Percentiles rank a stretch among this genome's conserved stretches.
Conservation (phyloP, 192 early-diverging fungal species). For the Piromyces finnis region DNA sequence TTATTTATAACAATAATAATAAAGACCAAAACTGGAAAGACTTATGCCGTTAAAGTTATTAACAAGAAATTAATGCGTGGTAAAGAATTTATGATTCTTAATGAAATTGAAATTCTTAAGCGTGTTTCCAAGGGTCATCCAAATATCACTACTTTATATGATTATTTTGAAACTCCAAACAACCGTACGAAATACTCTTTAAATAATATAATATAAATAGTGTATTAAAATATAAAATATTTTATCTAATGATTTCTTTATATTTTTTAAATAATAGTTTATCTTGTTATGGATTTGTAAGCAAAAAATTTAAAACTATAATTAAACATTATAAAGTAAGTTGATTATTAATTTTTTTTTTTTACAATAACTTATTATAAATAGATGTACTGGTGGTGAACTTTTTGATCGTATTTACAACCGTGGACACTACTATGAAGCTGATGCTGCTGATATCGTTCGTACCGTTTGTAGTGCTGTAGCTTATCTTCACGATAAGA, state of each 20-base stretch:
- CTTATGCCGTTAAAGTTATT: slow-evolving; percentile 85
- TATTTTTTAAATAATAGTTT: not conserved
- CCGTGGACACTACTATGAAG: not conserved
- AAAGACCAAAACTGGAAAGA: slow-evolving; percentile 49
- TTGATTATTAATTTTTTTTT: no score
- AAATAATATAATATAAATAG: slow-evolving; percentile 5
- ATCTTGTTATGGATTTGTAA: not conserved
- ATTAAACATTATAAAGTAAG: no score
- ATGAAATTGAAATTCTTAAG: slow-evolving; percentile 78
- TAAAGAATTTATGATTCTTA: slow-evolving; percentile 72
- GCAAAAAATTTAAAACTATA: no score
- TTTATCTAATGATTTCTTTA: slow-evolving; percentile 5
- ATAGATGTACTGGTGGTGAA: slow-evolving; percentile 4
- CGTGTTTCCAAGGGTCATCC: slow-evolving; percentile 62
- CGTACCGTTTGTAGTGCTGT: slow-evolving; percentile 1
- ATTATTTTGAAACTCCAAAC: slow-evolving; percentile 65
- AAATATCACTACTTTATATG: slow-evolving; percentile 73
- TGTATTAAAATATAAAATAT: no score
- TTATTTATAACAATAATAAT: no score
- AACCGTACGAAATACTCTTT: slow-evolving; percentile 16
- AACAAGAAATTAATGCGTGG: slow-evolving; percentile 63
- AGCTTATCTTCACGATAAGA: slow-evolving; percentile 1
- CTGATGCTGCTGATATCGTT: slow-evolving; percentile 1
- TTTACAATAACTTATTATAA: no score
- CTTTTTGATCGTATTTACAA: not conserved